Base-by-base conservation (phyloP, 106 monocot species). In the Platanthera guangdongensis region DNA sequence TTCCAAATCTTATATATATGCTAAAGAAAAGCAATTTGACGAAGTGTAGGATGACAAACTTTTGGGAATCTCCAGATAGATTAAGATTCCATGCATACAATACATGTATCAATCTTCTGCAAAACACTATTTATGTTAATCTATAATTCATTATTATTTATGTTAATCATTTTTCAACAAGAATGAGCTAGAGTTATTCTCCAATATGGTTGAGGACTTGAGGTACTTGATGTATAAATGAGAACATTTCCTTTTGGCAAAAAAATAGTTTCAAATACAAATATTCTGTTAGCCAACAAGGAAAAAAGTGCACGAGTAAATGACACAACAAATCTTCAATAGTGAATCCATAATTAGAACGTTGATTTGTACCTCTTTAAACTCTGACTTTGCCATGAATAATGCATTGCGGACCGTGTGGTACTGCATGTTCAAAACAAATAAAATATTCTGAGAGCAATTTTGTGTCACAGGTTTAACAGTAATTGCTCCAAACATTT, bases 361-460 rank as follows among this genome's bases (percentile, higher is more conserved):
- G 28, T 1, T 2, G 49, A 75, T 32, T 8, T 12, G 21, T 83
- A 96, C 93, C 93, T 93, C 75, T 77, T 69, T 65, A 73, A 96
- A 96, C 69, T 96, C 96, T 62, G 93, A 89, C 83, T 77, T 81
- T 70, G 89, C 87, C 96, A 97, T 91, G 84, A 83, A 97, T n/a
- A 97, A 84, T 16, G 86, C 84, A 91, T 90, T 97, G 73, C 89
- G 87, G 75, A 91, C 78, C n/a, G 96, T 97, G 81, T 94, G 91
- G 46, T 91, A 93, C 96, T 93, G 91, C 78, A 83, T 9, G 6
- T 70, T 39, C 12, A 65, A 65, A 4, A 65, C 11, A 8, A 7
- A 65, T 32, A 30, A 65, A 60, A 60, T 30, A 32, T 65, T 11
- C 25, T 25, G 32, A 10, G 18, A 59, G 13, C 15, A 59, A 15